Evolutionary conservation across 1,139 yeast species (phyloP), one percentile per base, ranked within the genome.

Genomic region (Tardiomyces depauwii): DNA sequence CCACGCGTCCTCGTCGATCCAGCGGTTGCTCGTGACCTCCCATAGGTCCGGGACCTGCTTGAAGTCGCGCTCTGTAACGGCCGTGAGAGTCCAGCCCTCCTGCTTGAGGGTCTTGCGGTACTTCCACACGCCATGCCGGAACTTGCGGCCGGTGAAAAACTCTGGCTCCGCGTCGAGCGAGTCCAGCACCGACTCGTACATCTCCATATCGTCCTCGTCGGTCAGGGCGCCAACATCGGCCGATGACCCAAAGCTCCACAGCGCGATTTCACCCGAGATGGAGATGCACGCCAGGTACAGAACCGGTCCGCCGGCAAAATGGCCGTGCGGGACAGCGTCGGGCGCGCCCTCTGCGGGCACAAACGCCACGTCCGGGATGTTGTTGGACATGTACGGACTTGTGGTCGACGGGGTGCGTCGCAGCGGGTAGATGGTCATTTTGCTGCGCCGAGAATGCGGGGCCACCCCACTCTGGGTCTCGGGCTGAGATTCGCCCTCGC

Each of bases 361-460:
- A 46, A 78, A 68, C 23, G 73, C 63, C 1, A 78, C 74, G 47
- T 72, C 77, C 0, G 88, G 87, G 13, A 82, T 70, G 55, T 82
- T 81, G 54, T 78, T 82, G 11, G 70, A 57, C 14, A 81, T 50
- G 42, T 65, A 70, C 25, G 71, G 75, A 11, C 36, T 30, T 11
- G 36, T 21, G 25, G 25, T 21, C 25, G 25, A 21, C 25, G 25
- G 25, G 25, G 25, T 21, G 4, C 25, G 25, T 7, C 25, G 25
- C 25, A 21, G 25, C 7, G 25, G 4, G 25, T 21, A 21, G 7
- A 21, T 21, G 7, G 25, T 21, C 25, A 21, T 21, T 21, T 21
- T 21, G 25, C 7, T 7, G 25, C 25, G 25, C 7, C 25, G 7
- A 4, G 7, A 7, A 5, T 21, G 25, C 25, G 25, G 7, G 25